Base-by-base conservation (phyloP, 768 basidiomycete genomes). In the Podaxis carcinomalis region DNA sequence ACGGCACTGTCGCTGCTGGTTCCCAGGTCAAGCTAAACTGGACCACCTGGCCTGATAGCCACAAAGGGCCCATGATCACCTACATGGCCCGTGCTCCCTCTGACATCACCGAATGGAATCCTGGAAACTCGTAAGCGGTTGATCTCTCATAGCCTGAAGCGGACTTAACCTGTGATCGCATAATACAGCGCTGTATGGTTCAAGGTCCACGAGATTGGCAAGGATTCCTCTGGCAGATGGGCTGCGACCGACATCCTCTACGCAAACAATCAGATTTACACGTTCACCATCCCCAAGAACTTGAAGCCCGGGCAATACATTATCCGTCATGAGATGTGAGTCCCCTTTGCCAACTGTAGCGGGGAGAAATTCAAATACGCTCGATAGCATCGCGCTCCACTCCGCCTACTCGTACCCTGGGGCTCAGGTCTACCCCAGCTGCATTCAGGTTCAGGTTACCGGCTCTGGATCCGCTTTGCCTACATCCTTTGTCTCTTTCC, bases 401-500 rank as follows among this genome's bases (percentile, higher is more conserved):
- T 6, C 25, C 70, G 77, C 77, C 3, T 74, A 65, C 52, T 42
- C 62, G 0, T 78, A 78, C 62, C 77, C 77, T 37, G 78, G 78
- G 56, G 76, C 68, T 1, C 78, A 80, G 60, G 52, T 77, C 39
- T 80, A 78, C 60, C 79, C 78, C 6, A 74, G 73, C 21, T 79
- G 81, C 63, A 77, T 78, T 27, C 78, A 81, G 59, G 65, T 80
- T 36, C 57, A 78, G 62, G 78, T 79, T 0, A 79, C 76, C 5
- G 80, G 79, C 5, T 75, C 75, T 9, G 79, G 80, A 23, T 77
- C 69, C 13, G 72, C 75, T 4, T 64, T 75, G n/a, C 78, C 78
- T 1, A 76, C 77, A 5, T 75, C 74, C 1, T 74, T 80, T 39
- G 79, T 80, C 9, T 74, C 80, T 5, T 81, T 81, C 75, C 80